These are phyloP conservation scores for Durio zibethinus DNA, from an alignment of 345 rosid genomes.

Conservation along the genomic window DNA sequence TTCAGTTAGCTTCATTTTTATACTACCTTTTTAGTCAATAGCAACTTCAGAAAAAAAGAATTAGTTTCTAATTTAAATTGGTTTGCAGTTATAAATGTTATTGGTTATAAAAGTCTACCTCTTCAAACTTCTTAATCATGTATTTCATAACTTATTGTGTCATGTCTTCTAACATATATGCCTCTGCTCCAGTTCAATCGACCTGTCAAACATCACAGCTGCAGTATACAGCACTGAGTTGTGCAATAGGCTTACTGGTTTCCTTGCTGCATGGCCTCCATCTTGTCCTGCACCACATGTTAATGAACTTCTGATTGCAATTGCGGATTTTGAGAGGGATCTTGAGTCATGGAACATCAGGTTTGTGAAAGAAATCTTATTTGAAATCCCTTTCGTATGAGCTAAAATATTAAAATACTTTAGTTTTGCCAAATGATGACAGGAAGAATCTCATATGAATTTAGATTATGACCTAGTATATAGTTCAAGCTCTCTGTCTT, in stretches of 20 bases:
- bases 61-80: neutral
- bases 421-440: neutral
- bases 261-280: slow-evolving; percentile 89
- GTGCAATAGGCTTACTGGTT: slow-evolving; percentile 62
- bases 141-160: neutral
- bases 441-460: neutral
- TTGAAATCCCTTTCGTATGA: neutral
- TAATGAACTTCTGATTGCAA: slow-evolving; percentile 78
- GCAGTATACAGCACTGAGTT: slow-evolving; percentile 80
- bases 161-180: neutral
- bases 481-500: slow-evolving; percentile 14
- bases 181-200: slow-evolving; percentile 66
- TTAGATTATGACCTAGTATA: slow-evolving; percentile 1
- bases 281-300: slow-evolving; percentile 78
- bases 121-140: neutral
- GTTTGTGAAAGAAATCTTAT: slow-evolving; percentile 35
- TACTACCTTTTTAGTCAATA: neutral
- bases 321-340: slow-evolving; percentile 81
- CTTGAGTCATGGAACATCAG: slow-evolving; percentile 83
- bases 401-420: neutral
- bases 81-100: neutral
- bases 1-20: slow-evolving; percentile 2
- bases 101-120: neutral
- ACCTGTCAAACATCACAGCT: slow-evolving; percentile 76
- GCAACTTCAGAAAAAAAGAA: neutral